These are phyloP conservation scores for Hylodesmum podocarpum DNA, from an alignment of 306 rosid genomes.

Conservation along the genomic window DNA sequence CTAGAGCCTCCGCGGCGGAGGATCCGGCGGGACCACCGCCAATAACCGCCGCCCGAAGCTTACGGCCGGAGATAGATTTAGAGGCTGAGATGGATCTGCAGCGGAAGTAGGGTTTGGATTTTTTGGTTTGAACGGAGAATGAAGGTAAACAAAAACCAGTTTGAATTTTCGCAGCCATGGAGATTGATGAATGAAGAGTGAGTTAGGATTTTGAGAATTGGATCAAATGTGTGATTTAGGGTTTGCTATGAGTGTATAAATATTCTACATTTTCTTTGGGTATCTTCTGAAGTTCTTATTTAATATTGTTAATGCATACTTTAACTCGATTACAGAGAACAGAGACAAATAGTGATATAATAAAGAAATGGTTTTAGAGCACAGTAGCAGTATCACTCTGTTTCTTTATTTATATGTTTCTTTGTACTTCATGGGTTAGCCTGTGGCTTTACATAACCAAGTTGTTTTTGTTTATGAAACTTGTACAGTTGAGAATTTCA, in stretches of 20 bases:
- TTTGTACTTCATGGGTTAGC: neutral
- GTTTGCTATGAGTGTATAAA: neutral
- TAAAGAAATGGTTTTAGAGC: slow-evolving; percentile 1
- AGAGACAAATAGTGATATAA: slow-evolving; percentile 30
- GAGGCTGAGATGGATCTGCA: slow-evolving; percentile 41
- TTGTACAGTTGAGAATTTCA: neutral
- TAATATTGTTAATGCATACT: slow-evolving; percentile 9
- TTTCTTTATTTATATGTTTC: neutral
- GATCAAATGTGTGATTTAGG: neutral
- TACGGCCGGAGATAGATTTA: slow-evolving; percentile 57
- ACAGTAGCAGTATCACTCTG: neutral
- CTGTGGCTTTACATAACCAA: neutral
- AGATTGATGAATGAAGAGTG: neutral
- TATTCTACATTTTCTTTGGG: slow-evolving; percentile 16
- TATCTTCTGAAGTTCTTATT: neutral
- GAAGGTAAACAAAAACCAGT: slow-evolving; percentile 20
- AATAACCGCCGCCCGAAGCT: slow-evolving; percentile 84
- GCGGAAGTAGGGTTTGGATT: neutral
- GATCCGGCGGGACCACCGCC: slow-evolving; percentile 96
- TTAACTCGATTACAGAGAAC: neutral
- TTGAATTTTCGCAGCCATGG: slow-evolving; percentile 47
- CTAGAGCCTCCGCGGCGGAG: slow-evolving; percentile 86
- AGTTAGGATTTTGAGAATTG: slow-evolving; percentile 34
- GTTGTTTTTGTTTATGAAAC: neutral
- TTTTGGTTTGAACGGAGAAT: slow-evolving; percentile 14